Conservation (phyloP, 345 rosid species). For the Camelina hispida region DNA sequence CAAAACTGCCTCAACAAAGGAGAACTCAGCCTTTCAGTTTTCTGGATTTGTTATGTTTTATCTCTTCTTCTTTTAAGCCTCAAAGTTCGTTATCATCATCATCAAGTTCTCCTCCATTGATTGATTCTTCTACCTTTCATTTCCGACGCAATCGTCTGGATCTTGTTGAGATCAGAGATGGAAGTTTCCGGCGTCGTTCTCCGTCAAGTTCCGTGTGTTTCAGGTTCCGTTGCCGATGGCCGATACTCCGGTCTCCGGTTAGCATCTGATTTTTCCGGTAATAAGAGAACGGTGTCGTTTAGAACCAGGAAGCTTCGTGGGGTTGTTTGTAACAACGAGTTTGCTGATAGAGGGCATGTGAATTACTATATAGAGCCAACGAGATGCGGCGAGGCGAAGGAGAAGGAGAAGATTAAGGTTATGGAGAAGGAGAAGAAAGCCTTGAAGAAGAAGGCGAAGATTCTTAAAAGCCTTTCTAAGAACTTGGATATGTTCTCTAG, state of each 20-base stretch:
- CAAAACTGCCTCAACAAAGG: constrained; percentile 5
- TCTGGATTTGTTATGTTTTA: background rate
- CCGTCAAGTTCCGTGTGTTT: constrained; percentile 41
- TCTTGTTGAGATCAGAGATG: constrained; percentile 7
- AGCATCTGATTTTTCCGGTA: constrained; percentile 23
- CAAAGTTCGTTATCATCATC: background rate
- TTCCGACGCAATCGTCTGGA: no score
- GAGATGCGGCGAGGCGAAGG: constrained; percentile 40
- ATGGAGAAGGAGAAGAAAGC: constrained; percentile 47
- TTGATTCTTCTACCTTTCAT: background rate
- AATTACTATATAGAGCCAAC: constrained; percentile 44
- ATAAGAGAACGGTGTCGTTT: background rate
- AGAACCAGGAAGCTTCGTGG: constrained; percentile 14
- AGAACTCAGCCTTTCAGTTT: constrained; percentile 16
- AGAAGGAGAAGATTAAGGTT: constrained; percentile 33
- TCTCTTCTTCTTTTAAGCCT: constrained; percentile 24
- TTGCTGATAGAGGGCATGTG: constrained; percentile 51
- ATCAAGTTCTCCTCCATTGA: background rate
- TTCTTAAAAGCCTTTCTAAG: constrained; percentile 52
- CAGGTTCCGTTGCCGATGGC: constrained; percentile 29
- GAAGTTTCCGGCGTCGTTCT: constrained; percentile 44
- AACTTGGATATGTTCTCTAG: constrained; percentile 49
- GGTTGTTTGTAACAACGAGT: constrained; percentile 37
- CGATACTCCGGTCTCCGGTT: constrained; percentile 33
- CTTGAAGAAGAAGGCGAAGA: constrained; percentile 56